phyloP scores from a whole-genome alignment of 225 moss, liverwort and hornwort species.

The Anthoceros angustus region DNA sequence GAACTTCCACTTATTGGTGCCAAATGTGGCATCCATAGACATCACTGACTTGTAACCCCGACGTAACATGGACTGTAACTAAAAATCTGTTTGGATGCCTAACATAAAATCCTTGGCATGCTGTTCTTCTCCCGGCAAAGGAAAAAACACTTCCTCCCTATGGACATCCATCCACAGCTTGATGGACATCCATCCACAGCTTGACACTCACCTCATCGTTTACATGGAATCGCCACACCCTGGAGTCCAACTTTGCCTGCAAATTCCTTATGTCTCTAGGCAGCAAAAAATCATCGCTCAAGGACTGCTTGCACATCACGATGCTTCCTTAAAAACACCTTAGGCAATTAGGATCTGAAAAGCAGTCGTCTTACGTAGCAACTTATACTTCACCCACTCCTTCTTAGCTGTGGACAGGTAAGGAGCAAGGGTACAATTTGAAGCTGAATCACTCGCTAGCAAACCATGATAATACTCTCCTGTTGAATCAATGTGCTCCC shows the following conservation, averaged over 20 bases:
- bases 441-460: not conserved
- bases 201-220: not conserved
- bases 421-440: constrained; percentile 1
- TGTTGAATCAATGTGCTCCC: not conserved
- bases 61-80: not conserved
- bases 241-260: not conserved
- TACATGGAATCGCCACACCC: not conserved
- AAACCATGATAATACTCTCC: not conserved
- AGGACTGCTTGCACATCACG: not conserved
- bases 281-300: not conserved
- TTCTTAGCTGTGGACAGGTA: not conserved
- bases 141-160: not conserved
- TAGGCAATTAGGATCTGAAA: not conserved
- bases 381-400: not conserved
- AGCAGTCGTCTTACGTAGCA: not conserved
- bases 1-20: not conserved
- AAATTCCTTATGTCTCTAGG: not conserved
- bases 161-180: not conserved
- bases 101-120: constrained; percentile 1
- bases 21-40: not conserved
- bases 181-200: no score
- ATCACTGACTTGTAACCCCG: not conserved
- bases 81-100: not conserved
- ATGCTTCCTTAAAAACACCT: constrained; percentile 1
- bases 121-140: not conserved